These are phyloP conservation scores for Fusarium pininemorale DNA, from an alignment of 2,329 filamentous ascomycete genomes.

Conservation along the genomic window DNA sequence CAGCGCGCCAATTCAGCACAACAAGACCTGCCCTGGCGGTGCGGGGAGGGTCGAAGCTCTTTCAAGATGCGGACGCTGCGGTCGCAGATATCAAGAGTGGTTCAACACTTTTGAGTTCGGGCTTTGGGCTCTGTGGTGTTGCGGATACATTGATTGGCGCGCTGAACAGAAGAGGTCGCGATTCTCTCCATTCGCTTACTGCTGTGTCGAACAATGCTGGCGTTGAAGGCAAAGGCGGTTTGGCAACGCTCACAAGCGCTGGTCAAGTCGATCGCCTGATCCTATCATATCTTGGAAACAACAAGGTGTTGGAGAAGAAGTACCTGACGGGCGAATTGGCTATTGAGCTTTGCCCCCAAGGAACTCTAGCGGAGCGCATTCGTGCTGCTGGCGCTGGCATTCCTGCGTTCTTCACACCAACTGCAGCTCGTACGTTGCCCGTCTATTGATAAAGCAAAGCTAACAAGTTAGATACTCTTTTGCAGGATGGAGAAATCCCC, in stretches of 20 bases:
- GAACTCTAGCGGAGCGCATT: slow-evolving; percentile 76
- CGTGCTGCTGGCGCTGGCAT: slow-evolving; percentile 79
- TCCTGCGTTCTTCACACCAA: slow-evolving; percentile 83
- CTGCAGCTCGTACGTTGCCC: slow-evolving; percentile 66
- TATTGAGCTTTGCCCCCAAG: slow-evolving; percentile 80
- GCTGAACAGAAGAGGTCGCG: slow-evolving; percentile 67
- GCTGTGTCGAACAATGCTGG: slow-evolving; percentile 86
- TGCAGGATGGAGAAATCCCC: slow-evolving; percentile 75
- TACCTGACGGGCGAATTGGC: slow-evolving; percentile 79
- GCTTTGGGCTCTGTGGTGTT: slow-evolving; percentile 85
- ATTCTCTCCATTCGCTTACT: slow-evolving; percentile 73
- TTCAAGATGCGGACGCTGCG: slow-evolving; percentile 69
- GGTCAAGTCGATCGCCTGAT: slow-evolving; percentile 78
- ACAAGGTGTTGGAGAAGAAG: slow-evolving; percentile 78
- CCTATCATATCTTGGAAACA: slow-evolving; percentile 79
- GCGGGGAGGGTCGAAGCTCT: slow-evolving; percentile 55
- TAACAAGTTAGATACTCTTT: slow-evolving; percentile 62
- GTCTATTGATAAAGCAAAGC: neutral
- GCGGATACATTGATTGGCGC: slow-evolving; percentile 78
- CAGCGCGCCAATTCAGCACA: slow-evolving; percentile 33
- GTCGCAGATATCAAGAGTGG: slow-evolving; percentile 76
- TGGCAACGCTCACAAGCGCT: slow-evolving; percentile 73
- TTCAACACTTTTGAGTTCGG: slow-evolving; percentile 76
- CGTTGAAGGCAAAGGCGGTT: slow-evolving; percentile 71
- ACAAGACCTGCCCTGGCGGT: slow-evolving; percentile 19